Percentiles rank a stretch among this genome's conserved stretches.
Evolutionary conservation across 1,139 yeast genomes (phyloP).

Genomic region (Yamadazyma jaroonii): DNA sequence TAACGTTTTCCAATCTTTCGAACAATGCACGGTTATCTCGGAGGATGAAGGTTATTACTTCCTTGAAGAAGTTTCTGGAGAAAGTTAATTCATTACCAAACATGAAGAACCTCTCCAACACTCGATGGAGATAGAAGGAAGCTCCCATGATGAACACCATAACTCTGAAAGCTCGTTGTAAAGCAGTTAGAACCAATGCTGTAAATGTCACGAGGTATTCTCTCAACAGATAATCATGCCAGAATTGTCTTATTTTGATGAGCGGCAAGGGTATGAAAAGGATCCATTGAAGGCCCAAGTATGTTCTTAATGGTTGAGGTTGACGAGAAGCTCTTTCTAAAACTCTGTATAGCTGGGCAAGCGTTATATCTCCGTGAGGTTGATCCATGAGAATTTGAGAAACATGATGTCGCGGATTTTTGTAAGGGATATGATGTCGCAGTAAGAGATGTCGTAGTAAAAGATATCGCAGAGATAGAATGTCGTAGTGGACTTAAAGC

Average conservation of each 20-base stretch:
- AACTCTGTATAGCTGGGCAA: neutral
- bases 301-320: neutral
- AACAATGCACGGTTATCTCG: conserved; percentile 16
- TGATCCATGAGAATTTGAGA: neutral
- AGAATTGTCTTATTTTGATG: conserved; percentile 14
- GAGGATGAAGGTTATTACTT: conserved; percentile 26
- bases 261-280: neutral
- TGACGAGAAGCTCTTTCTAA: neutral
- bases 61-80: conserved; percentile 27
- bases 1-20: conserved; percentile 4
- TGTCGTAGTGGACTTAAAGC: no score
- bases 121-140: conserved; percentile 12
- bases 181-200: conserved; percentile 4
- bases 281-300: neutral
- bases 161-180: conserved; percentile 17
- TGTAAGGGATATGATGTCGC: no score
- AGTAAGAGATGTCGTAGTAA: no score
- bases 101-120: conserved; percentile 17
- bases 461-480: no score
- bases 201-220: conserved; percentile 1
- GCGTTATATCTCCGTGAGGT: neutral
- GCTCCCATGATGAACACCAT: conserved; percentile 20
- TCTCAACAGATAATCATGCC: conserved; percentile 18
- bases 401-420: neutral
- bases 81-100: conserved; percentile 32